Evolutionary conservation across 2,329 filamentous ascomycete species (phyloP).

Genomic region (Monascus ruber): DNA sequence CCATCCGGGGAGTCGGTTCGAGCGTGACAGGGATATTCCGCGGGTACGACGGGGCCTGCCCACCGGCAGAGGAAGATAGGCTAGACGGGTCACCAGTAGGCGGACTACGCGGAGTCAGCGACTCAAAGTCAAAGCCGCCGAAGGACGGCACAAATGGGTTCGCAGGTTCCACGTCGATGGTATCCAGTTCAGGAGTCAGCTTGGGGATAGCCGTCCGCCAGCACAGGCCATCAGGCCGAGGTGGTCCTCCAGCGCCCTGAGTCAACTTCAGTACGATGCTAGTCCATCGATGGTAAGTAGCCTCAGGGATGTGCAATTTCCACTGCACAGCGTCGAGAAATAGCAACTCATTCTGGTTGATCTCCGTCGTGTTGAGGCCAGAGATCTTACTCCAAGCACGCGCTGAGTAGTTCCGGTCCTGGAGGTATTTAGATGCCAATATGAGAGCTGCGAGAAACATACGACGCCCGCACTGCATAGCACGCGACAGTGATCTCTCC

Average conservation of each 20-base stretch:
- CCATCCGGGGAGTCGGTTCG: constrained; percentile 38
- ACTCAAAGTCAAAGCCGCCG: constrained; percentile 17
- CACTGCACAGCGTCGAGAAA: constrained; percentile 85
- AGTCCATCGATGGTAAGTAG: constrained; percentile 84
- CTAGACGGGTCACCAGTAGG: constrained; percentile 12
- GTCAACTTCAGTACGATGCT: constrained; percentile 82
- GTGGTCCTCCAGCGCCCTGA: constrained; percentile 41
- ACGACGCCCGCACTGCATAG: constrained; percentile 86
- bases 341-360: constrained; percentile 91
- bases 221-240: constrained; percentile 22
- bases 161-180: constrained; percentile 28
- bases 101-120: constrained; percentile 18
- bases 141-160: constrained; percentile 12
- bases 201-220: constrained; percentile 41
- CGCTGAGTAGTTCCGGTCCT: constrained; percentile 95
- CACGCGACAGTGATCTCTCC: constrained; percentile 60
- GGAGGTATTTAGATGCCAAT: constrained; percentile 91
- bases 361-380: constrained; percentile 82
- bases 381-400: constrained; percentile 99
- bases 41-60: constrained; percentile 20
- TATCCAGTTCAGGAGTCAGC: constrained; percentile 48
- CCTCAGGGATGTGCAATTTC: constrained; percentile 87
- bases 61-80: constrained; percentile 10
- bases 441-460: constrained; percentile 97
- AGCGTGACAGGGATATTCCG: constrained; percentile 34